A percentile compares a stretch with the other conserved stretches of the same genome.
Conservation (phyloP, 441 rosid species). For the Adansonia grandidieri region DNA sequence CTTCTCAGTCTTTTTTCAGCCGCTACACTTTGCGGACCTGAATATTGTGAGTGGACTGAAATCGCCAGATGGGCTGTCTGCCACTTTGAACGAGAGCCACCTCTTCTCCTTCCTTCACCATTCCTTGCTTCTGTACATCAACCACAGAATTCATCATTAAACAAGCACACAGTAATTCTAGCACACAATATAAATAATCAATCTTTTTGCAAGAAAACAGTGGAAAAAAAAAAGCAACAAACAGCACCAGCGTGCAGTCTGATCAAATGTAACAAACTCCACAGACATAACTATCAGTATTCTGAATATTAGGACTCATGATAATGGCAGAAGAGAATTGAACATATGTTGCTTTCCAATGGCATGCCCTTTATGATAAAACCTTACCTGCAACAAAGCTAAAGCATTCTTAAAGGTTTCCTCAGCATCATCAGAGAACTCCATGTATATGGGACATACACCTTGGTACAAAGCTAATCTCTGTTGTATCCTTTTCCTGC, state of each 20-base stretch:
- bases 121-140: slow-evolving; percentile 81
- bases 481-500: slow-evolving; percentile 85
- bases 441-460: slow-evolving; percentile 85
- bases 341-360: neutral
- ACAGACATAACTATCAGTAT: neutral
- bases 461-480: slow-evolving; percentile 93
- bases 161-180: neutral
- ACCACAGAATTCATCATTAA: neutral
- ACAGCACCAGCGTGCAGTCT: neutral
- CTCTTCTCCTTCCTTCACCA: slow-evolving; percentile 96
- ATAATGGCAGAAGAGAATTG: neutral
- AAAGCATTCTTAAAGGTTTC: slow-evolving; percentile 80
- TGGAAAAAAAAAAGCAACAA: neutral
- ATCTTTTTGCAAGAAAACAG: neutral
- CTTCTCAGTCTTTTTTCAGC: neutral
- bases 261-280: neutral
- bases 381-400: slow-evolving; percentile 63
- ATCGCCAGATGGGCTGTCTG: slow-evolving; percentile 91
- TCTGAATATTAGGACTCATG: neutral
- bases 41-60: slow-evolving; percentile 92
- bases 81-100: slow-evolving; percentile 93
- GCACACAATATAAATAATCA: neutral
- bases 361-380: neutral
- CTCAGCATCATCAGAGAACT: slow-evolving; percentile 91
- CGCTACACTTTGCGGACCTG: slow-evolving; percentile 84